Evolutionary conservation across 2,329 filamentous ascomycete genomes (phyloP).

Genomic region (Cordyceps cicadae): DNA sequence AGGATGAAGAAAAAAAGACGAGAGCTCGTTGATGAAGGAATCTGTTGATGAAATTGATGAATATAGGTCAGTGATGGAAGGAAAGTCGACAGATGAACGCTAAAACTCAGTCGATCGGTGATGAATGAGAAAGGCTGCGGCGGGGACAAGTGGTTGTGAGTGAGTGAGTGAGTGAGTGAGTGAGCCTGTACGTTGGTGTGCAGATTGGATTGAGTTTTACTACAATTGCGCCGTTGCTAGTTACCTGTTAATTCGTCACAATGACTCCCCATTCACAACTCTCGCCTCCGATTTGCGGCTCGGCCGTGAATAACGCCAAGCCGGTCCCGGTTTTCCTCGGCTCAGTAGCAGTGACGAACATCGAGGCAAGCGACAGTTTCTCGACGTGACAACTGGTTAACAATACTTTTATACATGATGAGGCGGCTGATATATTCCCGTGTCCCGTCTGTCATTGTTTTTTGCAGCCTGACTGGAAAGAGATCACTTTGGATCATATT

Average conservation of each 20-base stretch:
- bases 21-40: background rate
- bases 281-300: conserved; percentile 7
- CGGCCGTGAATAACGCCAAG: background rate
- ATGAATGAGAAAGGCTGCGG: background rate
- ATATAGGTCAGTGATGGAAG: background rate
- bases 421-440: background rate
- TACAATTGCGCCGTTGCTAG: background rate
- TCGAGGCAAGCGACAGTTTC: background rate
- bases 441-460: background rate
- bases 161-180: too few species aligned
- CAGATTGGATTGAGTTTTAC: too few species aligned
- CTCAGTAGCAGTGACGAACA: background rate
- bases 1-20: background rate
- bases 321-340: conserved; percentile 1
- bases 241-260: background rate
- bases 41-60: background rate
- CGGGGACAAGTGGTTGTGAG: background rate
- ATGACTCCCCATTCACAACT: background rate
- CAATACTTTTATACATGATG: background rate
- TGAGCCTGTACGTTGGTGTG: too few species aligned
- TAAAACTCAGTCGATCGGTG: background rate
- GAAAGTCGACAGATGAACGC: background rate
- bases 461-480: background rate
- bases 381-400: background rate
- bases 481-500: too few species aligned